Conservation (phyloP, 2,329 filamentous ascomycete species). For the Thelonectria rubi region DNA sequence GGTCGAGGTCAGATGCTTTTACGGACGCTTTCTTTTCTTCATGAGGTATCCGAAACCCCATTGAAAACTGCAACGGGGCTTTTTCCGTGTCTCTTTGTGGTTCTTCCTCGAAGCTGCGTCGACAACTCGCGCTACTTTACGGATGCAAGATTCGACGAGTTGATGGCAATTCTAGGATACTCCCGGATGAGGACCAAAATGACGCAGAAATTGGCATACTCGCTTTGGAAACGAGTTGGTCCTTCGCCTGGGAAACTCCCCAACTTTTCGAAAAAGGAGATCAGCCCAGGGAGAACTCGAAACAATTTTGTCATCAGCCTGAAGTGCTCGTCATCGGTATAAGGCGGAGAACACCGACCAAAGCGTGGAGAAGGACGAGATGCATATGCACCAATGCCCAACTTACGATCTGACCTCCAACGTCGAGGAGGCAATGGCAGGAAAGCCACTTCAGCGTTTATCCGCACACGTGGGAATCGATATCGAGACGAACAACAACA, state of each 20-base stretch:
- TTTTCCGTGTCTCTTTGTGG: slow-evolving; percentile 83
- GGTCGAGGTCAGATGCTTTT: slow-evolving; percentile 86
- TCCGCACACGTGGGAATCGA: slow-evolving; percentile 18
- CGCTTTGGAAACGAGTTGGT: slow-evolving; percentile 74
- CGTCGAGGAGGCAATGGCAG: neutral
- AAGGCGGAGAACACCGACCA: slow-evolving; percentile 18
- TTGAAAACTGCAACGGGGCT: slow-evolving; percentile 41
- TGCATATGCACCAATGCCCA: slow-evolving; percentile 43
- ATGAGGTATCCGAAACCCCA: slow-evolving; percentile 31
- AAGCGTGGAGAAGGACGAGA: slow-evolving; percentile 27
- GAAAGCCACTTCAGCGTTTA: neutral
- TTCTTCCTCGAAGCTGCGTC: slow-evolving; percentile 88
- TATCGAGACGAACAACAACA: slow-evolving; percentile 17
- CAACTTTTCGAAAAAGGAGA: slow-evolving; percentile 69
- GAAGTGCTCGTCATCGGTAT: slow-evolving; percentile 43
- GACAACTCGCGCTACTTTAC: slow-evolving; percentile 91
- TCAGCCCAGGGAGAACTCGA: slow-evolving; percentile 77
- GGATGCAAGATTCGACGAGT: slow-evolving; percentile 70
- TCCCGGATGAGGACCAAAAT: slow-evolving; percentile 70
- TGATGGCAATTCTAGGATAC: slow-evolving; percentile 85
- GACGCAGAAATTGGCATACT: slow-evolving; percentile 87
- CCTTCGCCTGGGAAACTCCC: slow-evolving; percentile 22
- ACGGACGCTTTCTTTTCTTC: slow-evolving; percentile 77
- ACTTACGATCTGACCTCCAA: slow-evolving; percentile 24
- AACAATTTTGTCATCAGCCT: slow-evolving; percentile 93